Base-by-base conservation (phyloP, 202 grass and related monocot species). In the Sporobolus alterniflorus region DNA sequence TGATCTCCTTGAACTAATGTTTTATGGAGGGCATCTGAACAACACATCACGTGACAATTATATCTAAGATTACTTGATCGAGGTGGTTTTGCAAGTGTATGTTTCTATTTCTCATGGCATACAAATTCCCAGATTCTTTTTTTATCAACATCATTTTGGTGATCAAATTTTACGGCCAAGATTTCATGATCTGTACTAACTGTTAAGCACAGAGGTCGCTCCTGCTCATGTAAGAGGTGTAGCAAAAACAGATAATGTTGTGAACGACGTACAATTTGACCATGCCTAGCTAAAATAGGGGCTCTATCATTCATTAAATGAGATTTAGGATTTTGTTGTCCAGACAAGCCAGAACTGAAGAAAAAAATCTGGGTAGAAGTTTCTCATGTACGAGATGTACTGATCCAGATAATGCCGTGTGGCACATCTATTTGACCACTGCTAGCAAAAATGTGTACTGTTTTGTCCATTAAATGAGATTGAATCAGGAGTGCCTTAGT, bases 371-470 rank as follows among this genome's bases (percentile, higher is more conserved):
- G 17, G 36, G 29, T 11, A 33, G 1, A 64, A 36, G 62, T 36
- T 64, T 64, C 64, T 66, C 63, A 39, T 88, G n/a, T 66, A 72
- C 5, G 39, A 49, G 50, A 25, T 69, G 30, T 48, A 77, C 13
- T 42, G 32, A 44, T 26, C 7, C 36, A 76, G 5, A 11, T 46
- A 64, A 72, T 39, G 31, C 12, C 17, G 30, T 64, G 34, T 31
- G 42, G 14, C 69, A 71, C 16, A 33, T 29, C 34, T 40, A 39
- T 57, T 73, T 77, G 31, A 76, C 11, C 47, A 64, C 74, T 31
- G 28, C 34, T 51, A 9, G 16, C 2, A 49, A 56, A 82, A 51
- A 59, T 17, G 9, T 34, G 62, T 62, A 46, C 5, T 71, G 0
- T 40, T 13, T 69, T 62, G 9, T 74, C 14, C 10, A 32, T 61